Percentiles rank a stretch among this genome's conserved stretches.
phyloP scores from a whole-genome alignment of 2,329 filamentous ascomycete species.

The Parastagonospora avenae region DNA sequence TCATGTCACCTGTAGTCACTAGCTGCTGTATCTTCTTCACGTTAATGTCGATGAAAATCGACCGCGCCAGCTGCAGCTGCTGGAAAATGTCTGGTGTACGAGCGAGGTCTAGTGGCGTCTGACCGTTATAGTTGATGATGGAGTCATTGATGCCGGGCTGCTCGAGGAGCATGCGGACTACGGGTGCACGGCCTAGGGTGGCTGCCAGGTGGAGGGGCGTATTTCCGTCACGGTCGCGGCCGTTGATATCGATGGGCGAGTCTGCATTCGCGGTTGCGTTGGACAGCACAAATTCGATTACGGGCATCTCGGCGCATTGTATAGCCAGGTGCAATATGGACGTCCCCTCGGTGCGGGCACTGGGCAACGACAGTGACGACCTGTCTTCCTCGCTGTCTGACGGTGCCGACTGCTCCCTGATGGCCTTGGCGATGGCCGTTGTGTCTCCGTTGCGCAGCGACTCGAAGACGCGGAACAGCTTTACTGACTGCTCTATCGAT shows the following conservation, averaged over 20 bases:
- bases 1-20: conserved; percentile 74
- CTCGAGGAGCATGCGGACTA: conserved; percentile 84
- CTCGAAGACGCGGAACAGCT: conserved; percentile 93
- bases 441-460: conserved; percentile 89
- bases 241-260: conserved; percentile 80
- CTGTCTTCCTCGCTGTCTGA: conserved; percentile 60
- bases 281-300: conserved; percentile 93
- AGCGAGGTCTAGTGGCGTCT: conserved; percentile 84
- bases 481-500: conserved; percentile 86
- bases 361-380: conserved; percentile 52
- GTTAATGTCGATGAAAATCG: conserved; percentile 86
- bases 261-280: conserved; percentile 56
- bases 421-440: conserved; percentile 83
- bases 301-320: conserved; percentile 89
- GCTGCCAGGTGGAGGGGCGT: conserved; percentile 90
- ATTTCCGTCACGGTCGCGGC: conserved; percentile 90
- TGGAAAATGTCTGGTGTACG: conserved; percentile 95
- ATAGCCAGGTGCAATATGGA: conserved; percentile 92
- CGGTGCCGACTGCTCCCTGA: conserved; percentile 64
- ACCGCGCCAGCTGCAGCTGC: conserved; percentile 86
- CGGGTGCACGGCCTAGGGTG: conserved; percentile 74
- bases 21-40: conserved; percentile 83
- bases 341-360: conserved; percentile 70
- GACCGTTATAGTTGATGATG: conserved; percentile 80
- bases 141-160: conserved; percentile 87